These are phyloP conservation scores for Anthostomella pinea DNA, from an alignment of 2,329 filamentous ascomycete genomes.

Conservation along the genomic window DNA sequence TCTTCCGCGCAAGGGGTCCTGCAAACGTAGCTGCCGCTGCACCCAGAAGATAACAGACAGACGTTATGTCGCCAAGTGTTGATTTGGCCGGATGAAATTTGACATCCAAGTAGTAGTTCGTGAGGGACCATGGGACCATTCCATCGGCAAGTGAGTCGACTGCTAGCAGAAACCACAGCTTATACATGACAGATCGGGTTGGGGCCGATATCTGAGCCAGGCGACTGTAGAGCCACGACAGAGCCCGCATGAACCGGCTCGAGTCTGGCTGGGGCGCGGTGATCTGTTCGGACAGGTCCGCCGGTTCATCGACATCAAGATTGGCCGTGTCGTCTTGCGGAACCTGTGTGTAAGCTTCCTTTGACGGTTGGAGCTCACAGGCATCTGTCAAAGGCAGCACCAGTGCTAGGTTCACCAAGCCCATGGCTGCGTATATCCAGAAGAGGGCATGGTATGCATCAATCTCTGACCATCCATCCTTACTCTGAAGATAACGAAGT, in stretches of 20 bases:
- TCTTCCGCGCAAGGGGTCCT: conserved; percentile 53
- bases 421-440: conserved; percentile 57
- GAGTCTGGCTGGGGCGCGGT: conserved; percentile 7
- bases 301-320: not conserved
- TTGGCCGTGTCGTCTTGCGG: conserved; percentile 14
- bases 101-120: conserved; percentile 55
- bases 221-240: conserved; percentile 32
- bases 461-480: conserved; percentile 46
- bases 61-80: conserved; percentile 57
- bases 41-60: conserved; percentile 51
- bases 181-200: conserved; percentile 59
- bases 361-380: conserved; percentile 44
- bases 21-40: conserved; percentile 55
- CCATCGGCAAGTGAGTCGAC: conserved; percentile 65
- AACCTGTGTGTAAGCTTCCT: conserved; percentile 22
- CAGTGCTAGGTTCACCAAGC: conserved; percentile 46
- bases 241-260: conserved; percentile 13
- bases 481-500: conserved; percentile 43
- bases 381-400: conserved; percentile 45
- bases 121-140: conserved; percentile 58
- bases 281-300: conserved; percentile 3
- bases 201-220: conserved; percentile 55
- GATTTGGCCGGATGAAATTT: conserved; percentile 57
- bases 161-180: conserved; percentile 62
- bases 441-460: conserved; percentile 57